A percentile compares a stretch with the other conserved stretches of the same genome.
phyloP scores from a whole-genome alignment of 331 rosid genomes.

The Acacia pycnantha region DNA sequence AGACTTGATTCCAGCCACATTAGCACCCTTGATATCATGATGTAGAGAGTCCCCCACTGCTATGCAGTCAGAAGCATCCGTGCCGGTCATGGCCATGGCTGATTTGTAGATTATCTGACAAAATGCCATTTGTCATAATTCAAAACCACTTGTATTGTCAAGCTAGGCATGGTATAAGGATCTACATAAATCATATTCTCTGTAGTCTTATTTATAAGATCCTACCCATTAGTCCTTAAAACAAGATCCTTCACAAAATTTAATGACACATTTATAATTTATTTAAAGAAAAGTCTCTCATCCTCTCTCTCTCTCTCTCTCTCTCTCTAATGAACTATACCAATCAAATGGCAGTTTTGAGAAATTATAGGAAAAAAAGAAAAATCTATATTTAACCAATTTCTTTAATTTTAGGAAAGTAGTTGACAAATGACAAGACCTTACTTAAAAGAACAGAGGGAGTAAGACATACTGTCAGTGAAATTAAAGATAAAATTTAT shows the following conservation, averaged over 20 bases:
- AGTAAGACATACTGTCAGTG: background rate
- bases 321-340: background rate
- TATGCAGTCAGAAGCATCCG: conserved; percentile 60
- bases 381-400: background rate
- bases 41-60: conserved; percentile 97
- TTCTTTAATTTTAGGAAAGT: background rate
- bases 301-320: background rate
- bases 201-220: too few relatives aligned
- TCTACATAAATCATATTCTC: conserved; percentile 2
- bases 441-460: background rate
- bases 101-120: conserved; percentile 75
- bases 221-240: background rate
- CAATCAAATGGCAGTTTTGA: background rate
- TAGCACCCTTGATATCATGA: conserved; percentile 97
- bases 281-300: background rate
- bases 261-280: too few relatives aligned
- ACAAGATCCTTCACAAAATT: background rate
- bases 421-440: background rate
- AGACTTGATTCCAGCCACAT: conserved; percentile 74
- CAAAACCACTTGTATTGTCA: conserved; percentile 1
- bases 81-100: conserved; percentile 73
- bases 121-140: conserved; percentile 6
- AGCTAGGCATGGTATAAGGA: conserved; percentile 15
- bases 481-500: conserved; percentile 3
- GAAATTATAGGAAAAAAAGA: background rate